phyloP scores from a whole-genome alignment of 2,329 filamentous ascomycete species.

The Apiospora arundinis region DNA sequence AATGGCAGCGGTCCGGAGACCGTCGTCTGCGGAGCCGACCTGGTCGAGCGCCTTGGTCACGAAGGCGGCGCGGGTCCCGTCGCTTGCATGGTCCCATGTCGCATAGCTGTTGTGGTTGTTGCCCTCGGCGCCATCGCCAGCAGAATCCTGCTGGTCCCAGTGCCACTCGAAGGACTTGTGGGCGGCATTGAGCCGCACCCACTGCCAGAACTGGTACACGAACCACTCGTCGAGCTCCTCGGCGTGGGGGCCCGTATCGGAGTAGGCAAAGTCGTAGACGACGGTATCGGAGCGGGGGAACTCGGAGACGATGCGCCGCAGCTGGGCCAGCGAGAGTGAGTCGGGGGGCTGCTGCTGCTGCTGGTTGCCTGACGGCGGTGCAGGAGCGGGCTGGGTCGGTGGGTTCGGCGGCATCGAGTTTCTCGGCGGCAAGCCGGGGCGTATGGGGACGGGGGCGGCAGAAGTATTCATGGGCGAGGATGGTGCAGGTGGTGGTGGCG shows the following conservation, averaged over 20 bases:
- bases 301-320: conserved; percentile 75
- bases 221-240: conserved; percentile 99
- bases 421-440: conserved; percentile 41
- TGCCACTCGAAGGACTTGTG: conserved; percentile 79
- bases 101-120: conserved; percentile 45
- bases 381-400: conserved; percentile 36
- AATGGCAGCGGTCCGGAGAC: conserved; percentile 58
- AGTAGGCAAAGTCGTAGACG: conserved; percentile 86
- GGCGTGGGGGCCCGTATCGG: conserved; percentile 74
- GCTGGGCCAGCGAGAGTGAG: conserved; percentile 77
- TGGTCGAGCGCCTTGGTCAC: conserved; percentile 58
- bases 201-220: conserved; percentile 86
- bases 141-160: conserved; percentile 64
- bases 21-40: conserved; percentile 52
- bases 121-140: conserved; percentile 23
- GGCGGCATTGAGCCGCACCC: conserved; percentile 76
- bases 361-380: conserved; percentile 35
- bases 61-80: conserved; percentile 63
- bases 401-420: conserved; percentile 38
- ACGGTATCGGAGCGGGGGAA: conserved; percentile 72
- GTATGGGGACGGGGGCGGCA: conserved; percentile 26
- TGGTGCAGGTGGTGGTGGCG: conserved; percentile 27
- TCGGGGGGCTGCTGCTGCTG: conserved; percentile 53
- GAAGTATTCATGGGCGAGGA: conserved; percentile 25
- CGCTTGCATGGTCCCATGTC: conserved; percentile 71